Percentiles rank a stretch among this genome's conserved stretches.
Conservation (phyloP, 2,329 filamentous ascomycete genomes). For the Stromatinia cepivora region DNA sequence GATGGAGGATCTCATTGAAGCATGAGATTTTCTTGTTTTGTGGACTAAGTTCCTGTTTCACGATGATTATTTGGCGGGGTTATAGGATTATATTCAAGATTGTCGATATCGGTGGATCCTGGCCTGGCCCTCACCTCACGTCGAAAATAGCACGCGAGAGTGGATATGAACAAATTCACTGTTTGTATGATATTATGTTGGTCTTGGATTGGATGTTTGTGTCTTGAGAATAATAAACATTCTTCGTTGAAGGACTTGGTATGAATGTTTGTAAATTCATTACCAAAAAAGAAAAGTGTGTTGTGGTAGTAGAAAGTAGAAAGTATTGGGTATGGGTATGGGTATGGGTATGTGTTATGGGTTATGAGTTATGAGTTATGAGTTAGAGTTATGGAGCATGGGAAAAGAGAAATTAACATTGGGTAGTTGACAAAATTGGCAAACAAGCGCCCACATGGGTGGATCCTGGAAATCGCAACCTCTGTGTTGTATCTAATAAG, state of each 20-base stretch:
- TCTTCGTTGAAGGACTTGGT: conserved; percentile 28
- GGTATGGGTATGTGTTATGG: not conserved
- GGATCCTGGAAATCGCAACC: conserved; percentile 10
- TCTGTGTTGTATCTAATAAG: conserved; percentile 5
- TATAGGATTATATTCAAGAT: conserved; percentile 36
- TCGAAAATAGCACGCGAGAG: conserved; percentile 20
- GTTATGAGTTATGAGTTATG: conserved; percentile 1
- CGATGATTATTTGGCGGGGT: conserved; percentile 38
- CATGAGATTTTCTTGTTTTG: conserved; percentile 33
- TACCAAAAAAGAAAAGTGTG: conserved; percentile 18
- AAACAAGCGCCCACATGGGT: conserved; percentile 20
- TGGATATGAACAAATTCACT: conserved; percentile 17
- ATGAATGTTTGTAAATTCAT: conserved; percentile 30
- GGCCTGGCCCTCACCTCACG: conserved; percentile 27
- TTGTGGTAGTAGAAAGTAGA: not conserved
- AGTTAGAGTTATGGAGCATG: conserved; percentile 1
- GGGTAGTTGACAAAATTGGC: conserved; percentile 14
- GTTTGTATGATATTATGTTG: conserved; percentile 21
- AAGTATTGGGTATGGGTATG: not conserved
- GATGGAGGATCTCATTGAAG: conserved; percentile 40
- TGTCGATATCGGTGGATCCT: conserved; percentile 35
- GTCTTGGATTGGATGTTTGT: conserved; percentile 15
- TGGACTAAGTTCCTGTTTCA: conserved; percentile 36
- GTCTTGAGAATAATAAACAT: conserved; percentile 29
- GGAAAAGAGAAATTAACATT: conserved; percentile 15